phyloP scores from a whole-genome alignment of 495 filamentous ascomycete genomes.

The Podospora bellae-mahoneyi region DNA sequence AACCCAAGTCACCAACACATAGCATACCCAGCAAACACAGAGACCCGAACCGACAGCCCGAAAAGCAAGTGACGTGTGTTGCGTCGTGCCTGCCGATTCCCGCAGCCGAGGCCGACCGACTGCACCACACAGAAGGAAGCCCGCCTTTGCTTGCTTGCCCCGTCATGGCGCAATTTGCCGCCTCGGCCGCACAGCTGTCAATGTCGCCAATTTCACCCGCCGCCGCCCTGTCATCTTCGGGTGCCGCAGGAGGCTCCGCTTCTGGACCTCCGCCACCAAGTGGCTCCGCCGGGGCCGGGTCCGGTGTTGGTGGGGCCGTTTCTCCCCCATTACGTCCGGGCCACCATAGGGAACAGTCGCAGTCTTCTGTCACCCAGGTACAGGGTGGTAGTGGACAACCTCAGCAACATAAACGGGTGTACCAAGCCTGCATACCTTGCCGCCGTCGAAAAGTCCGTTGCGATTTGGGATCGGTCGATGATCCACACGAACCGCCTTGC shows the following conservation, averaged over 20 bases:
- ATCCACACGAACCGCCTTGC: constrained; percentile 90
- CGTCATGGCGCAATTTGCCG: constrained; percentile 35
- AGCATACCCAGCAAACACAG: neutral
- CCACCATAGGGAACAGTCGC: constrained; percentile 11
- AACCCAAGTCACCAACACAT: neutral
- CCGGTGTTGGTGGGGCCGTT: constrained; percentile 7
- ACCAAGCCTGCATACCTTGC: constrained; percentile 88
- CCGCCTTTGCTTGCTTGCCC: neutral
- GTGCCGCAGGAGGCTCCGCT: constrained; percentile 22
- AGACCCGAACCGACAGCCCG: too few species aligned
- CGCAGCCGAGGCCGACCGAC: neutral
- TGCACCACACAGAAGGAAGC: neutral
- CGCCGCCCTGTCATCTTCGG: constrained; percentile 24
- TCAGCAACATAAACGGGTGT: constrained; percentile 66
- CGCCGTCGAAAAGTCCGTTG: constrained; percentile 89
- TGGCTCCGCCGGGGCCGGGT: constrained; percentile 19
- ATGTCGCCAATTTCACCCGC: constrained; percentile 32
- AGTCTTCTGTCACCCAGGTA: constrained; percentile 11
- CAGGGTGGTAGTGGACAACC: too few species aligned
- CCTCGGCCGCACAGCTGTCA: constrained; percentile 26
- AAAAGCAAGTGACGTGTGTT: neutral
- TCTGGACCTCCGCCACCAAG: constrained; percentile 20
- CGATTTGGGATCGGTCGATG: constrained; percentile 90
- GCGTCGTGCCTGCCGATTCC: neutral
- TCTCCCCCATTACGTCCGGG: constrained; percentile 13